Conservation (phyloP, 176 grass and related monocot species). For the Cenchrus americanus region DNA sequence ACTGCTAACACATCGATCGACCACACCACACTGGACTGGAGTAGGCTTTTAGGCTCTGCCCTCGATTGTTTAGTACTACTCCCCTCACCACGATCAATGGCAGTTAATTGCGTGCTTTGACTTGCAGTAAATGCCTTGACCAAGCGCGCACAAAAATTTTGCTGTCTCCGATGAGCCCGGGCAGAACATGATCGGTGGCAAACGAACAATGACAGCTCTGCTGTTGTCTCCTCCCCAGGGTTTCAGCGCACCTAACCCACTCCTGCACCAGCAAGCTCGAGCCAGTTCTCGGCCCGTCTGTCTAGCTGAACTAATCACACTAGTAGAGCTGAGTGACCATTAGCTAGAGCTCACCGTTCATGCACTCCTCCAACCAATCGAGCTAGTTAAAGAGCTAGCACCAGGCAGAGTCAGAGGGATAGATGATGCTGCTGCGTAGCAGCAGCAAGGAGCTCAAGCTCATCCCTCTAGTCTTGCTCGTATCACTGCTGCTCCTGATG, state of each 20-base stretch:
- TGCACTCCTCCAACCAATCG: neutral
- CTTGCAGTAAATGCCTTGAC: conserved; percentile 17
- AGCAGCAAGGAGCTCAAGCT: conserved; percentile 8
- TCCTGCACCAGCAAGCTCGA: neutral
- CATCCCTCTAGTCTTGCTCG: neutral
- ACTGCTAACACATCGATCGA: too few relatives aligned
- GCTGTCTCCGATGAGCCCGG: neutral
- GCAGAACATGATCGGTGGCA: neutral
- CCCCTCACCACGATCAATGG: conserved; percentile 21
- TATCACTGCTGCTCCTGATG: conserved; percentile 8
- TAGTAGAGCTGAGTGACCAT: neutral
- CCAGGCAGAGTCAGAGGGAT: neutral
- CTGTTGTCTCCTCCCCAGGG: conserved; percentile 27
- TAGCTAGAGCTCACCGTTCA: neutral
- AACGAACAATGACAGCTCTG: conserved; percentile 34
- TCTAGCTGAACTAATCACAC: neutral
- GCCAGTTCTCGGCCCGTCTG: neutral
- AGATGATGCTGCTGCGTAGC: neutral
- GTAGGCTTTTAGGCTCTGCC: conserved; percentile 7
- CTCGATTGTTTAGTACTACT: neutral
- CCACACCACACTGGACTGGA: neutral
- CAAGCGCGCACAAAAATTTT: neutral
- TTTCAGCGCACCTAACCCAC: conserved; percentile 46
- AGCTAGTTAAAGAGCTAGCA: conserved; percentile 17
- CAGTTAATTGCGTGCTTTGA: conserved; percentile 33